Conservation (phyloP, 225 moss, liverwort and hornwort species). For the Marchantia paleacea region DNA sequence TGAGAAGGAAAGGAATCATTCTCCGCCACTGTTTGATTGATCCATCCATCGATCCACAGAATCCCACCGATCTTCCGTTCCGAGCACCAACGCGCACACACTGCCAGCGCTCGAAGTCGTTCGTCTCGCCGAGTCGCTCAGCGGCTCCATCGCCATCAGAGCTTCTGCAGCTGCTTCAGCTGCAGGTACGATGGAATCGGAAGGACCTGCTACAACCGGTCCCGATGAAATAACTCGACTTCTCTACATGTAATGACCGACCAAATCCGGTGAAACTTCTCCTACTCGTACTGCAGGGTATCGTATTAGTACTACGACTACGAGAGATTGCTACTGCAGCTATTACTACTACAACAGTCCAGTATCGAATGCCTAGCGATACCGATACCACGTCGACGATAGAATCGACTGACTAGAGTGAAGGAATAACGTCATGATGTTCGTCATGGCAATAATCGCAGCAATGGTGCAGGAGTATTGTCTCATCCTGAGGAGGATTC, state of each 20-base stretch:
- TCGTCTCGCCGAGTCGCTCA: too few relatives aligned
- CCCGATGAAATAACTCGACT: neutral
- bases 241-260: neutral
- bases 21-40: too few relatives aligned
- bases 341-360: too few relatives aligned
- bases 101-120: neutral
- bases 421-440: neutral
- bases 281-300: neutral
- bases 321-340: too few relatives aligned
- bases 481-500: neutral
- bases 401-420: neutral
- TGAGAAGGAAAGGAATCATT: too few relatives aligned
- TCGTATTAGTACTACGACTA: too few relatives aligned
- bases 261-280: neutral
- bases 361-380: too few relatives aligned
- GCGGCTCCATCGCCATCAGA: too few relatives aligned
- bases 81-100: neutral
- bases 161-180: neutral
- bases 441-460: constrained; percentile 1
- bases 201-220: neutral
- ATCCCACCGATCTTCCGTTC: neutral
- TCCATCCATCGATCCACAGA: neutral
- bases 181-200: neutral
- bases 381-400: neutral
- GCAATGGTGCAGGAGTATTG: constrained; percentile 8